Conservation (phyloP, 179 eudicot genomes). For the Vitellaria paradoxa region DNA sequence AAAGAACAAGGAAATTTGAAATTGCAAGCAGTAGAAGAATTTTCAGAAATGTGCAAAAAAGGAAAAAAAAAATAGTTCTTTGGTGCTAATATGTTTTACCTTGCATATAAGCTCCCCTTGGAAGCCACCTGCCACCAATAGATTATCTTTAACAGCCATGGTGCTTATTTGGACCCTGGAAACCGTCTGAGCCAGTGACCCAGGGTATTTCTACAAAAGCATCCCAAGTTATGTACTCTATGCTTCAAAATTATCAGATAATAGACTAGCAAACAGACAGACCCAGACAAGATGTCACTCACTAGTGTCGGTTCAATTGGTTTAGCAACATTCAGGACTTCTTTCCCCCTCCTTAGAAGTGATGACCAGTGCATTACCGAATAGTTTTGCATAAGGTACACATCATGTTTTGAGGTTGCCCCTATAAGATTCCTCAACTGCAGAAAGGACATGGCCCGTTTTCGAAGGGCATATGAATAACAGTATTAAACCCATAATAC, state of each 20-base stretch:
- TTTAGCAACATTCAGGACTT: slow-evolving; percentile 73
- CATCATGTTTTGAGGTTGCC: slow-evolving; percentile 88
- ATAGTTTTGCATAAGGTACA: slow-evolving; percentile 73
- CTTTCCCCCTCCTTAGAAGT: slow-evolving; percentile 47
- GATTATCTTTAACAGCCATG: slow-evolving; percentile 75
- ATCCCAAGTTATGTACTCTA: neutral
- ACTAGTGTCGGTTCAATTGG: slow-evolving; percentile 63
- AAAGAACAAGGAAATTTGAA: neutral
- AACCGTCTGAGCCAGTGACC: slow-evolving; percentile 53
- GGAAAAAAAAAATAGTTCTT: neutral
- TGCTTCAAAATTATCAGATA: neutral
- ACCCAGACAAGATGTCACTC: slow-evolving; percentile 13
- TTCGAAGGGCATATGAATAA: neutral
- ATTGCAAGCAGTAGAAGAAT: neutral
- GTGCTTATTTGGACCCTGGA: slow-evolving; percentile 84
- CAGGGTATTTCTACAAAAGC: slow-evolving; percentile 52
- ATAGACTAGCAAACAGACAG: neutral
- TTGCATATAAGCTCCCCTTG: slow-evolving; percentile 94
- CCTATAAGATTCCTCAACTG: slow-evolving; percentile 78
- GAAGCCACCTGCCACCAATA: slow-evolving; percentile 89
- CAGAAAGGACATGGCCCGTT: slow-evolving; percentile 13
- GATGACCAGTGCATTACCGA: slow-evolving; percentile 91
- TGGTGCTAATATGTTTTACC: slow-evolving; percentile 30
- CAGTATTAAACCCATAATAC: neutral
- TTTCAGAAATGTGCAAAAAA: neutral